Evolutionary conservation across 305 asterid genomes (phyloP).

Genomic region (Solanum hybrid): DNA sequence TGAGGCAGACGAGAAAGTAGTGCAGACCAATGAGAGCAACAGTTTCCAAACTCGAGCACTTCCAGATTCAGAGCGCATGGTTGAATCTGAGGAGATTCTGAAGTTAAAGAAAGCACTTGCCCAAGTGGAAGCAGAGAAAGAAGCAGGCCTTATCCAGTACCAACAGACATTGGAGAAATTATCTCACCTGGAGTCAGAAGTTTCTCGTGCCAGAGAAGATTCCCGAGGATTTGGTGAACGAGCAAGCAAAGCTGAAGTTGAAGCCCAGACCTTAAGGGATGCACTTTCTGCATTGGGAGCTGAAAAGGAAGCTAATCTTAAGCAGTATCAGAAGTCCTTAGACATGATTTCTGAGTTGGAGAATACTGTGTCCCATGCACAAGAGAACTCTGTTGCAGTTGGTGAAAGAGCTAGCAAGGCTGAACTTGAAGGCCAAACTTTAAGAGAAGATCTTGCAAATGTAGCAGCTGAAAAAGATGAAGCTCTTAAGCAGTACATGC

Average conservation of each 20-base stretch:
- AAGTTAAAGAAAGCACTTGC: constrained; percentile 58
- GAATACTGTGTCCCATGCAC: constrained; percentile 29
- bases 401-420: constrained; percentile 44
- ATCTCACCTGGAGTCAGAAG: constrained; percentile 54
- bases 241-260: constrained; percentile 73
- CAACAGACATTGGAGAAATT: constrained; percentile 57
- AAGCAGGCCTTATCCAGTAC: constrained; percentile 64
- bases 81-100: constrained; percentile 51
- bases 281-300: constrained; percentile 51
- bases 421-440: constrained; percentile 48
- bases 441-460: constrained; percentile 41
- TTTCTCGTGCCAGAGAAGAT: constrained; percentile 52
- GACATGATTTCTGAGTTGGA: constrained; percentile 61
- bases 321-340: constrained; percentile 53
- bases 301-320: constrained; percentile 68
- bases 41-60: constrained; percentile 8
- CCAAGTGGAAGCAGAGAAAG: constrained; percentile 84
- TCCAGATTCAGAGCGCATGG: constrained; percentile 17
- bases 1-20: constrained; percentile 39
- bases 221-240: constrained; percentile 52
- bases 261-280: constrained; percentile 53
- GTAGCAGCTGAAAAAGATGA: constrained; percentile 57
- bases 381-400: constrained; percentile 35
- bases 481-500: constrained; percentile 67
- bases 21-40: constrained; percentile 15